Evolutionary conservation across 306 rosid species (phyloP), one percentile per base, ranked within the genome.

Genomic region (Glycine soja): DNA sequence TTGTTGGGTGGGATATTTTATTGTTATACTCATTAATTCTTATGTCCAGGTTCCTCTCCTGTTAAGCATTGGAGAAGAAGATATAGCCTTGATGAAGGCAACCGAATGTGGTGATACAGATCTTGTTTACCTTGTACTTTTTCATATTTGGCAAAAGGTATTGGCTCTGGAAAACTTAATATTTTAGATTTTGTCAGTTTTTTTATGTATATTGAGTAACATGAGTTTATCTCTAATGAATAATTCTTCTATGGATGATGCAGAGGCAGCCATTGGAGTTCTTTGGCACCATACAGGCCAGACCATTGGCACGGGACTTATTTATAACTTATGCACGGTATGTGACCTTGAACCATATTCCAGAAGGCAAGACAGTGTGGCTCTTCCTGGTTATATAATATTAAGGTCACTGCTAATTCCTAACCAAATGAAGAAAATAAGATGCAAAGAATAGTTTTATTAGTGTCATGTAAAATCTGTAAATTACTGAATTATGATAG

Each of bases 31-130:
- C 58, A 52, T 70, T 19, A 53, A 46, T 13, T 74, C 43, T 64
- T 64, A 71, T 51, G 46, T 79, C 80, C 88, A 95, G 99, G 98
- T 95, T 77, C 99, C 99, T 85, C 97, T 95, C 51, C 86, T 95
- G 86, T 88, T 95, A 86, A 95, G 98, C 92, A 95, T 95, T 57
- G 99, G 99, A 85, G 99, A 95, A 86, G 99, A 95, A 89, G 98
- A 93, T 85, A 81, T 83, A 62, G 99, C 98, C 78, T 85, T 95
- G 86, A 82, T 72, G 80, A 95, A 95, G 89, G 99, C 96, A 12
- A 91, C 89, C 78, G 99, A 95, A 86, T 86, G 99, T 78, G 99
- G 99, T 53, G 99, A 95, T 73, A 91, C 96, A 10, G 99, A 95
- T 87, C 99, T 95, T 81, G 98, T 95, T 82, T 95, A 95, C 84